Conservation (phyloP, 495 filamentous ascomycete genomes). For the Aspergillus olivimuriae region DNA sequence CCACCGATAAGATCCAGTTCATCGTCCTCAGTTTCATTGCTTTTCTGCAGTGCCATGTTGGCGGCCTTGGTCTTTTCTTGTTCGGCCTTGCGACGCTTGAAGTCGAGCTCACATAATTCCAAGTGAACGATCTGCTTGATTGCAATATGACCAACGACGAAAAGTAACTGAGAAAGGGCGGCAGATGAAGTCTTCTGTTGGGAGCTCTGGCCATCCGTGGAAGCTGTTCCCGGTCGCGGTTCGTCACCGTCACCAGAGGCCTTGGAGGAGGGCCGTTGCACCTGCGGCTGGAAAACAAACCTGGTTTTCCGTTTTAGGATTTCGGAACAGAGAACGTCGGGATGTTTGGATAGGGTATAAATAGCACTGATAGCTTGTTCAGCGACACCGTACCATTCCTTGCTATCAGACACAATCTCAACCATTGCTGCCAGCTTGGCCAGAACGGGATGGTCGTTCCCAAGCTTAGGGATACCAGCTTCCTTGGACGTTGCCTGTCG, state of each 20-base stretch:
- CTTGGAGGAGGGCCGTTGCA: slow-evolving; percentile 28
- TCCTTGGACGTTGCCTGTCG: slow-evolving; percentile 66
- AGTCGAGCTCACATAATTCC: slow-evolving; percentile 94
- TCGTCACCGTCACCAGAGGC: slow-evolving; percentile 27
- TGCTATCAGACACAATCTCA: slow-evolving; percentile 77
- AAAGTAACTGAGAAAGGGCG: slow-evolving; percentile 83
- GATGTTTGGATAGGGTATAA: slow-evolving; percentile 90
- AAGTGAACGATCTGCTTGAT: slow-evolving; percentile 99
- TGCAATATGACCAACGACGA: slow-evolving; percentile 92
- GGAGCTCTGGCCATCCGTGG: slow-evolving; percentile 22
- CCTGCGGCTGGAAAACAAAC: slow-evolving; percentile 59
- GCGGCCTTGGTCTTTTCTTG: slow-evolving; percentile 76
- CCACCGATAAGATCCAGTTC: slow-evolving; percentile 95
- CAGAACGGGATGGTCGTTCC: slow-evolving; percentile 87
- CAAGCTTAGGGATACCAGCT: slow-evolving; percentile 66
- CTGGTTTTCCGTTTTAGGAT: slow-evolving; percentile 83
- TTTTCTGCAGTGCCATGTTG: slow-evolving; percentile 36
- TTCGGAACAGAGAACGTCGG: slow-evolving; percentile 88
- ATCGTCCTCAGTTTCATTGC: slow-evolving; percentile 53
- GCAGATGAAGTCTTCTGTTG: slow-evolving; percentile 47
- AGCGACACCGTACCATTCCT: slow-evolving; percentile 97
- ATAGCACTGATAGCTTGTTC: slow-evolving; percentile 96
- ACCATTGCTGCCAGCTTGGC: slow-evolving; percentile 72
- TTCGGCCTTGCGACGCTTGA: slow-evolving; percentile 92
- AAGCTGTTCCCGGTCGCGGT: slow-evolving; percentile 43